Percentiles rank a stretch among this genome's conserved stretches.
Conservation (phyloP, 2,329 filamentous ascomycete genomes). For the Aspergillus arachidicola region DNA sequence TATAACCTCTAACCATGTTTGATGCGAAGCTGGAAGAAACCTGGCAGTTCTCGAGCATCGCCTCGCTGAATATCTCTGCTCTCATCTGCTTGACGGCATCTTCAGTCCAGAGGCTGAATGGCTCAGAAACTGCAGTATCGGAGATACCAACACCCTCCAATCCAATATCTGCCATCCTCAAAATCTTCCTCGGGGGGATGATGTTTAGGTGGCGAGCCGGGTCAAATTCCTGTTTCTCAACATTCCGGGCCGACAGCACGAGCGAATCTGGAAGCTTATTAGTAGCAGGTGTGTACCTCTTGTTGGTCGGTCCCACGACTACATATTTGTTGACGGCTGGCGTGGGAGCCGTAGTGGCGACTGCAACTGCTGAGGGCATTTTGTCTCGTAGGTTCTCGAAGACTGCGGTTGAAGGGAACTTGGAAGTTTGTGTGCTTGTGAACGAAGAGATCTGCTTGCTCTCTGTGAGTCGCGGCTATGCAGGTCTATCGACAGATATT, state of each 20-base stretch:
- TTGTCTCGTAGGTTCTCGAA: neutral
- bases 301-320: slow-evolving; percentile 17
- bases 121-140: slow-evolving; percentile 62
- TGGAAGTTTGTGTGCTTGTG: neutral
- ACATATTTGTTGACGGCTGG: too few relatives aligned
- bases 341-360: neutral
- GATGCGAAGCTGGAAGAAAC: slow-evolving; percentile 60
- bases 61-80: slow-evolving; percentile 58
- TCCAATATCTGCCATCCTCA: slow-evolving; percentile 59
- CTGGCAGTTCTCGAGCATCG: slow-evolving; percentile 58
- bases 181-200: slow-evolving; percentile 51
- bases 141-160: slow-evolving; percentile 60
- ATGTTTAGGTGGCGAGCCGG: slow-evolving; percentile 58
- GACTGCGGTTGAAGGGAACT: neutral
- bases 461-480: neutral
- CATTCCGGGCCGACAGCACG: slow-evolving; percentile 5
- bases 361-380: neutral
- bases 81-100: slow-evolving; percentile 64
- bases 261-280: slow-evolving; percentile 17
- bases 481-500: neutral
- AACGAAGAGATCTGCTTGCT: neutral
- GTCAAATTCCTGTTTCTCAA: slow-evolving; percentile 45
- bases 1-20: slow-evolving; percentile 50
- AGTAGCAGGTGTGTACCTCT: slow-evolving; percentile 21
- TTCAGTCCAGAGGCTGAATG: slow-evolving; percentile 63